Conservation (phyloP, 2,329 filamentous ascomycete genomes). For the Talaromyces sp. region DNA sequence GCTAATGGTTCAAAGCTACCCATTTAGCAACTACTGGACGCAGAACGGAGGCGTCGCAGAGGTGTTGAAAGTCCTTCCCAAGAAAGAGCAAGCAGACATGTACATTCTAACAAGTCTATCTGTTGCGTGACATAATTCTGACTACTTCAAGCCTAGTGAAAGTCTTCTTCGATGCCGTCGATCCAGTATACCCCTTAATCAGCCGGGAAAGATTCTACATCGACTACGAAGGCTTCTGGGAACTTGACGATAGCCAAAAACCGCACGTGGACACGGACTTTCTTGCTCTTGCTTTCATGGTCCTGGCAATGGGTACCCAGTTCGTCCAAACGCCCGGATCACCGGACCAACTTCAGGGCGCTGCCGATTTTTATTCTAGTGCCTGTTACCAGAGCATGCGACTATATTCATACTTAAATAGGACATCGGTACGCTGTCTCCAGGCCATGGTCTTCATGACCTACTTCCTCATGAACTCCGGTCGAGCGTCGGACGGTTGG, state of each 20-base stretch:
- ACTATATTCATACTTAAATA: conserved; percentile 20
- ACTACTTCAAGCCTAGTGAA: conserved; percentile 14
- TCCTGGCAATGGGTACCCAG: conserved; percentile 21
- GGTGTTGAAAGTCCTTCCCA: conserved; percentile 17
- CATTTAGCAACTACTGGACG: conserved; percentile 21
- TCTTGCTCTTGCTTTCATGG: conserved; percentile 21
- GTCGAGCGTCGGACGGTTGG: conserved; percentile 20
- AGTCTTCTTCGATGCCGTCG: conserved; percentile 20
- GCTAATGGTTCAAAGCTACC: conserved; percentile 16
- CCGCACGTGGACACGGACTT: conserved; percentile 17
- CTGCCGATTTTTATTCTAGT: conserved; percentile 22
- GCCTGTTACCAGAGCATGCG: conserved; percentile 21
- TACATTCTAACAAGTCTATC: no score
- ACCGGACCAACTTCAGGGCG: not conserved
- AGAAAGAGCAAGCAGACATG: conserved; percentile 21
- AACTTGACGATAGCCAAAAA: conserved; percentile 10
- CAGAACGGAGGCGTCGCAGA: conserved; percentile 20
- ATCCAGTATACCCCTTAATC: conserved; percentile 20
- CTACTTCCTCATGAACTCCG: conserved; percentile 20
- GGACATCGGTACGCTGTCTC: conserved; percentile 18
- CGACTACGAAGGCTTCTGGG: conserved; percentile 21
- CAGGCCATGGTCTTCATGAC: conserved; percentile 22
- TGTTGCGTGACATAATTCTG: no score
- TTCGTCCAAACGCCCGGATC: conserved; percentile 15
- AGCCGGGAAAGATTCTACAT: conserved; percentile 16